A percentile compares a stretch with the other conserved stretches of the same genome.
Evolutionary conservation across 2,329 filamentous ascomycete genomes (phyloP).

Genomic region (Trichoderma lentiforme): DNA sequence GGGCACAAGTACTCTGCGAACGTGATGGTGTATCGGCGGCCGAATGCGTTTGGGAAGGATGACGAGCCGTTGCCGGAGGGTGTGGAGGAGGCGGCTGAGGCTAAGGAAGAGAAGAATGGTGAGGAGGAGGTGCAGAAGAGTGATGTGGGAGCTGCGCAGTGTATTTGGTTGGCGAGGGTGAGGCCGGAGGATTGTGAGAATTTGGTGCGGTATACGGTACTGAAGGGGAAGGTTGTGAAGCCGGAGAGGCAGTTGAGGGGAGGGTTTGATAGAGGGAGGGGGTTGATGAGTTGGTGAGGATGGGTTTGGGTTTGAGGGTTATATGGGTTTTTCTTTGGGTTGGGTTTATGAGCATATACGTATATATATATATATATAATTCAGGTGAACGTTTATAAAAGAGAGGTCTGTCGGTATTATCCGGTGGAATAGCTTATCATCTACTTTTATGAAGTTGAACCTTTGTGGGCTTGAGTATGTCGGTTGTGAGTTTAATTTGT

Average conservation of each 20-base stretch:
- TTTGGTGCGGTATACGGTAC: constrained; percentile 79
- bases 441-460: background rate
- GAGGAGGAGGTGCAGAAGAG: constrained; percentile 20
- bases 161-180: constrained; percentile 88
- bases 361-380: background rate
- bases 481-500: background rate
- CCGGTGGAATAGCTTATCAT: background rate
- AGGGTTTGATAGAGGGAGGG: constrained; percentile 81
- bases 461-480: background rate
- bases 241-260: constrained; percentile 79
- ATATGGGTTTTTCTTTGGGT: background rate
- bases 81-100: constrained; percentile 28
- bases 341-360: background rate
- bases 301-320: background rate
- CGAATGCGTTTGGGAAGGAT: constrained; percentile 55
- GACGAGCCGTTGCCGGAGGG: constrained; percentile 30
- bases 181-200: constrained; percentile 89
- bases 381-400: background rate
- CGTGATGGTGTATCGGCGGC: constrained; percentile 80
- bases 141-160: constrained; percentile 68
- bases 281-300: constrained; percentile 78
- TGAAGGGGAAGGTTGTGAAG: constrained; percentile 94
- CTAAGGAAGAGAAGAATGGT: constrained; percentile 23
- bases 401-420: background rate
- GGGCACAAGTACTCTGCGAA: constrained; percentile 97